phyloP scores from a whole-genome alignment of 805 yeast species.

The Candida ipomoeae region DNA sequence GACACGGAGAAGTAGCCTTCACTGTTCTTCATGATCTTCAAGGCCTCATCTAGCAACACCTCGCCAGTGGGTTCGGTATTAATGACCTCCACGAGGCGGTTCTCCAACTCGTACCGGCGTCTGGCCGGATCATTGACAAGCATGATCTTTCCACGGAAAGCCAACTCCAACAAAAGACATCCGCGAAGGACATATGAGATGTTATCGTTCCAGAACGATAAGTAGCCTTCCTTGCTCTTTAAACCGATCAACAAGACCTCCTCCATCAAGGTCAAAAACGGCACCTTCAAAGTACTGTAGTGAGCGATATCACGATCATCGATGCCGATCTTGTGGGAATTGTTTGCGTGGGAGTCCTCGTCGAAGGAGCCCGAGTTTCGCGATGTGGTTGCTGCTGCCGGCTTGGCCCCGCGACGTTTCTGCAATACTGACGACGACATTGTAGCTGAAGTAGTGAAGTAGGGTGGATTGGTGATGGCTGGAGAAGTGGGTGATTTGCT shows the following conservation, averaged over 20 bases:
- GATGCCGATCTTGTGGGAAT: constrained; percentile 66
- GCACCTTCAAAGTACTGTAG: constrained; percentile 42
- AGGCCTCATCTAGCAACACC: constrained; percentile 87
- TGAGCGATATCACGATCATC: constrained; percentile 68
- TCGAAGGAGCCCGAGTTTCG: constrained; percentile 24
- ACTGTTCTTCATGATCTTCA: constrained; percentile 82
- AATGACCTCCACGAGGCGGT: constrained; percentile 80
- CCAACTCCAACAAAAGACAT: constrained; percentile 85
- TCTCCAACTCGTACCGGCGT: constrained; percentile 81
- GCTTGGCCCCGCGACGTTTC: constrained; percentile 62
- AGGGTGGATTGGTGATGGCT: constrained; percentile 4
- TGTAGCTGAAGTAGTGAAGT: neutral
- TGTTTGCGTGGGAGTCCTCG: constrained; percentile 10
- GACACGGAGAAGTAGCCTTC: constrained; percentile 74
- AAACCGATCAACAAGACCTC: constrained; percentile 91
- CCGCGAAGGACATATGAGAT: constrained; percentile 95
- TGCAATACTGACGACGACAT: constrained; percentile 53
- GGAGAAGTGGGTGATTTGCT: neutral
- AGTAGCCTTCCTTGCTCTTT: constrained; percentile 92
- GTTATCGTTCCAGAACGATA: constrained; percentile 97
- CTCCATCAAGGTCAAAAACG: constrained; percentile 89
- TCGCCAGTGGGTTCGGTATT: constrained; percentile 91
- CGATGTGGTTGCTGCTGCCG: constrained; percentile 9
- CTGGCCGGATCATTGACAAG: constrained; percentile 91
- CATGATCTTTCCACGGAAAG: constrained; percentile 83